These are phyloP conservation scores for Ampelocalamus luodianensis DNA, from an alignment of 176 grass and related monocot genomes.

Conservation along the genomic window DNA sequence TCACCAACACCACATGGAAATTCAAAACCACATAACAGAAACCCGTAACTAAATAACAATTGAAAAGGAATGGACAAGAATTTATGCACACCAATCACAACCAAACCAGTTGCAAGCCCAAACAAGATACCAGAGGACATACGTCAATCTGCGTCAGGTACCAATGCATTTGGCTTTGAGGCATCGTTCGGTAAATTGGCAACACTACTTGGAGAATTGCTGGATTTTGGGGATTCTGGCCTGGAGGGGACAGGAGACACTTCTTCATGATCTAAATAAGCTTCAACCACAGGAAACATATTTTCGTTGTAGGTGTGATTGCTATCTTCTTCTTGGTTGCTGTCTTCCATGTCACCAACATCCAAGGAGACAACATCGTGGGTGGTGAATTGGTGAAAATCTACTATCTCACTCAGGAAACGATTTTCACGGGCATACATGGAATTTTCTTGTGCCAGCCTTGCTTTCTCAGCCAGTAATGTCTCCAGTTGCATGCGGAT, in stretches of 20 bases:
- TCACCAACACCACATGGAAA: not conserved
- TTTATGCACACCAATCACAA: slow-evolving; percentile 43
- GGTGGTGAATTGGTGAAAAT: slow-evolving; percentile 65
- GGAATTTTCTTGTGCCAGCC: slow-evolving; percentile 68
- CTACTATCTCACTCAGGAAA: slow-evolving; percentile 68
- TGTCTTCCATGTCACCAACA: slow-evolving; percentile 39
- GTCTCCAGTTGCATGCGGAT: slow-evolving; percentile 68
- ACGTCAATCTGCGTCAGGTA: slow-evolving; percentile 25
- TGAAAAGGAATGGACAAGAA: slow-evolving; percentile 41
- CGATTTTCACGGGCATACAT: slow-evolving; percentile 68
- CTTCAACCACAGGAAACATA: slow-evolving; percentile 32
- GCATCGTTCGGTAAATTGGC: not conserved
- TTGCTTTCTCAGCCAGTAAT: slow-evolving; percentile 63
- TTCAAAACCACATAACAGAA: not conserved
- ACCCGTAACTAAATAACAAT: slow-evolving; percentile 22
- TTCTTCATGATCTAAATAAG: slow-evolving; percentile 47
- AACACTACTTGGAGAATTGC: not conserved
- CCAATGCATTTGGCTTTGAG: slow-evolving; percentile 21
- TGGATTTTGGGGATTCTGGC: slow-evolving; percentile 28
- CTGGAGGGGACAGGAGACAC: slow-evolving; percentile 34
- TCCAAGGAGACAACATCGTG: slow-evolving; percentile 46
- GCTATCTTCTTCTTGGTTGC: slow-evolving; percentile 25
- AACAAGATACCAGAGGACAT: not conserved
- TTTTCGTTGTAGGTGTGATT: not conserved
- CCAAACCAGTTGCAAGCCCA: slow-evolving; percentile 1